Conservation (phyloP, 495 filamentous ascomycete species). For the Penicillium arizonense region DNA sequence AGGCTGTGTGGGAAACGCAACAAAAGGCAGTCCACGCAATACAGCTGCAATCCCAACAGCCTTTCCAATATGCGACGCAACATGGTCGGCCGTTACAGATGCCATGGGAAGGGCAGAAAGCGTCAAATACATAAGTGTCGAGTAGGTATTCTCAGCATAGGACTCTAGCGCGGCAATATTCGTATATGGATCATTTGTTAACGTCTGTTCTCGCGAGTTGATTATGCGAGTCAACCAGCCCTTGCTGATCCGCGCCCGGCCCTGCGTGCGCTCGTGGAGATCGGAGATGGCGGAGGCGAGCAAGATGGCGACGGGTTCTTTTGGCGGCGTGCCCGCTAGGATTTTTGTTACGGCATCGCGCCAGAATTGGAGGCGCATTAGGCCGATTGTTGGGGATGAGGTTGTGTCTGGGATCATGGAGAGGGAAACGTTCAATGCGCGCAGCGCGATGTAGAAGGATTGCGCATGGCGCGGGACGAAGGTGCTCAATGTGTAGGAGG, state of each 20-base stretch:
- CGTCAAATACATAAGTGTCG: constrained; percentile 87
- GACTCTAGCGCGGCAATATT: constrained; percentile 71
- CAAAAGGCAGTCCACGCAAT: constrained; percentile 75
- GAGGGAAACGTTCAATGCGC: constrained; percentile 89
- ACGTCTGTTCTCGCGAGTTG: constrained; percentile 73
- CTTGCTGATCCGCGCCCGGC: constrained; percentile 63
- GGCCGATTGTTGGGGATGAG: constrained; percentile 74
- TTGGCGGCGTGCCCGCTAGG: constrained; percentile 72
- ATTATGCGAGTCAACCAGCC: constrained; percentile 81
- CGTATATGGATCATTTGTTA: constrained; percentile 79
- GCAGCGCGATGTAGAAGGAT: constrained; percentile 85
- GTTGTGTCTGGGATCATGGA: constrained; percentile 85
- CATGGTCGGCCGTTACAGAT: constrained; percentile 83
- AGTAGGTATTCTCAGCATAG: constrained; percentile 93
- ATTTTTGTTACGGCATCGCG: constrained; percentile 74
- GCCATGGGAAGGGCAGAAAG: constrained; percentile 72
- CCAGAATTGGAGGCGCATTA: constrained; percentile 94
- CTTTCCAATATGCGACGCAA: constrained; percentile 93
- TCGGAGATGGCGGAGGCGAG: constrained; percentile 66
- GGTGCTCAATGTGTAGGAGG: constrained; percentile 79
- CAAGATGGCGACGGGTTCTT: constrained; percentile 87
- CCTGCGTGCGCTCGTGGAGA: constrained; percentile 53
- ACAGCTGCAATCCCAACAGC: constrained; percentile 84
- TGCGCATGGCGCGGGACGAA: constrained; percentile 72
- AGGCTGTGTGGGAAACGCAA: constrained; percentile 73